A percentile compares a stretch with the other conserved stretches of the same genome.
These are phyloP conservation scores for Auricularia sp. DNA, from an alignment of 768 basidiomycete genomes.

Conservation along the genomic window DNA sequence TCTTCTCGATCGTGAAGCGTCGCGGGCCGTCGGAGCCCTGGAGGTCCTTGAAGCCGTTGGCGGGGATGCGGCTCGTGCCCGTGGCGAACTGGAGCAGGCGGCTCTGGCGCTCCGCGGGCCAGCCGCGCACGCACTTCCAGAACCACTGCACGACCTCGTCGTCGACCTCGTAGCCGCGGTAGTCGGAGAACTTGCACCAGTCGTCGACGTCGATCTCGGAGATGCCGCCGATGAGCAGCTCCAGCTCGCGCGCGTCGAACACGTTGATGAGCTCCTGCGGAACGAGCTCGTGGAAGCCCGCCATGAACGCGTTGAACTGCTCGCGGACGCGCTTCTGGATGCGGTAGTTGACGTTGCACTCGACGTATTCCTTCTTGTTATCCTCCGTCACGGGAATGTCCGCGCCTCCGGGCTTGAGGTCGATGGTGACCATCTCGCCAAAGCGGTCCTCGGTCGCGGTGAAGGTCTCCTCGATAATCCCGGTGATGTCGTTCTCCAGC, in stretches of 20 bases:
- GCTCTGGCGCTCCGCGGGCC: conserved; percentile 98
- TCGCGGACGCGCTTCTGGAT: conserved; percentile 96
- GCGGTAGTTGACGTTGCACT: conserved; percentile 89
- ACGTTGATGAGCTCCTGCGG: conserved; percentile 97
- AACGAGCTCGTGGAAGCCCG: conserved; percentile 98
- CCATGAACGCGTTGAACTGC: conserved; percentile 99
- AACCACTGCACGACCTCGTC: conserved; percentile 99
- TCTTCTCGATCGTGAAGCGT: conserved; percentile 97
- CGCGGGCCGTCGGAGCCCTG: conserved; percentile 97
- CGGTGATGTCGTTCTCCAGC: conserved; percentile 99
- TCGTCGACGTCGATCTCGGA: conserved; percentile 99
- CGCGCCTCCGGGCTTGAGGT: conserved; percentile 81
- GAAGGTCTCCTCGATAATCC: conserved; percentile 96
- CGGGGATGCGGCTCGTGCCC: conserved; percentile 92
- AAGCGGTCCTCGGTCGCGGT: conserved; percentile 96
- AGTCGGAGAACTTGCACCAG: conserved; percentile 99
- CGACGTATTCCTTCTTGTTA: conserved; percentile 98
- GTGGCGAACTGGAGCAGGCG: conserved; percentile 94
- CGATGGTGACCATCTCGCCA: conserved; percentile 95
- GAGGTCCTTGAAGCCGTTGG: conserved; percentile 97
- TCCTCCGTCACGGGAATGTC: conserved; percentile 87
- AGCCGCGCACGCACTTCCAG: conserved; percentile 97
- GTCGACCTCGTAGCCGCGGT: conserved; percentile 90
- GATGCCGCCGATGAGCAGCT: conserved; percentile 97
- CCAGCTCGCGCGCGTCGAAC: conserved; percentile 96